Evolutionary conservation across 345 rosid genomes (phyloP).

Genomic region (Fremontodendron californicum): DNA sequence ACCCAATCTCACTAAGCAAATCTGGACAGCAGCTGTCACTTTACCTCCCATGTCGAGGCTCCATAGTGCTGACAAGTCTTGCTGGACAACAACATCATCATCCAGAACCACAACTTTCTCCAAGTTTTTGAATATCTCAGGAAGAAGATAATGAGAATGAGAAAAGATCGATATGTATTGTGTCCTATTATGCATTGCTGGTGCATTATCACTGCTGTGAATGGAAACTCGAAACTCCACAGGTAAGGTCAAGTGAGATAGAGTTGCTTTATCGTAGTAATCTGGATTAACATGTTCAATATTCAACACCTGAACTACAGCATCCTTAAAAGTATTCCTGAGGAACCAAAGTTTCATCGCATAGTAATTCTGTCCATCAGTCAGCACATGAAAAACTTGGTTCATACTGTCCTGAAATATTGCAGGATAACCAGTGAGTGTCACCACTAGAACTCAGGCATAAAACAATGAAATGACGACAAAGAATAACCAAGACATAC

Average conservation of each 20-base stretch:
- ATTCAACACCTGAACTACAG: too few species aligned
- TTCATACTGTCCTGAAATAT: constrained; percentile 72
- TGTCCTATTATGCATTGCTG: constrained; percentile 41
- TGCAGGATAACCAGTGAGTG: constrained; percentile 23
- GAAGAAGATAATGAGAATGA: constrained; percentile 62
- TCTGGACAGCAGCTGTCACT: constrained; percentile 68
- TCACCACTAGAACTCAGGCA: constrained; percentile 11
- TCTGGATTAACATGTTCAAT: too few species aligned
- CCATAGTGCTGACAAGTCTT: too few species aligned
- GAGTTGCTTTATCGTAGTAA: too few species aligned
- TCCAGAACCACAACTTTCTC: too few species aligned
- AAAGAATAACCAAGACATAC: constrained; percentile 34
- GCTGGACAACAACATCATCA: too few species aligned
- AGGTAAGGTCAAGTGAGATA: too few species aligned
- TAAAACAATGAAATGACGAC: constrained; percentile 11
- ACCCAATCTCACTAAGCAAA: constrained; percentile 62
- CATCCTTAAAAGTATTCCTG: constrained; percentile 57
- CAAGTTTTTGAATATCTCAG: too few species aligned
- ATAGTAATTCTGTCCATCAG: constrained; percentile 73
- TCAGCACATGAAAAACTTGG: constrained; percentile 82
- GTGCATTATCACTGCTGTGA: constrained; percentile 29
- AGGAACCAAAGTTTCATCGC: constrained; percentile 89
- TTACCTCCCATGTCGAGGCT: constrained; percentile 88
- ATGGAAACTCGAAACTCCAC: too few species aligned
- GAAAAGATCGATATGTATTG: constrained; percentile 76